Base-by-base conservation (phyloP, 1,284 basidiomycete genomes). In the Trichosporon sp. region DNA sequence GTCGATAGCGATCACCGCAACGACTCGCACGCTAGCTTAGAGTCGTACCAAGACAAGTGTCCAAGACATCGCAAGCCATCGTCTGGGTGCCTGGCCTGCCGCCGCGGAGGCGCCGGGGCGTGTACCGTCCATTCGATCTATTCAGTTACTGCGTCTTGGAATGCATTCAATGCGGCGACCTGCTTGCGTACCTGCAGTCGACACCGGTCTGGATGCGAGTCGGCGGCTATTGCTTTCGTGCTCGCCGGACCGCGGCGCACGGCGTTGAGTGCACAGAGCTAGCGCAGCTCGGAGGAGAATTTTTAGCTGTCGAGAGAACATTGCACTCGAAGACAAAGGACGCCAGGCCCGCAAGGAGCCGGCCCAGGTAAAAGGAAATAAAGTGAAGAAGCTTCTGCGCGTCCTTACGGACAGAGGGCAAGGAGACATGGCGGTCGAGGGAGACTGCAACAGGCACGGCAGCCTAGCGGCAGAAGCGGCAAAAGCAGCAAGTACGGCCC, bases 401-500 rank as follows among this genome's bases (percentile, higher is more conserved):
- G n/a, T 54, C 51, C 51, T 54, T 3, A 26, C 19, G 19, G 16
- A 26, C 10, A 26, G 21, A 54, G 51, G 21, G 51, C 14, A 54
- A 54, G 10, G n/a, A 54, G 14, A 54, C 51, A 54, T 26, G n/a
- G 51, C 51, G 51, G 51, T 26, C 51, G 51, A 54, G 16, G 51
- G 21, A 26, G 51, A 10, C 51, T 54, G 51, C 51, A 19, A 54
- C 51, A 54, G 51, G 51, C 51, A 54, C 51, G 51, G 19, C 51
- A 21, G 43, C 10, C 21, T 54, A 7, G 51, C 51, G 19, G 51
- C 51, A 51, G 51, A 11, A 54, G 51, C 43, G 43, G 43, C 21
- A 54, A 54, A 54, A 54, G 51, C 51, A 54, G 51, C 43, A n/a
- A 46, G 51, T 54, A 54, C 51, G 51, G 51, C 19, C 51, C 51